Evolutionary conservation across 768 basidiomycete species (phyloP).

Genomic region (Russula sp.): DNA sequence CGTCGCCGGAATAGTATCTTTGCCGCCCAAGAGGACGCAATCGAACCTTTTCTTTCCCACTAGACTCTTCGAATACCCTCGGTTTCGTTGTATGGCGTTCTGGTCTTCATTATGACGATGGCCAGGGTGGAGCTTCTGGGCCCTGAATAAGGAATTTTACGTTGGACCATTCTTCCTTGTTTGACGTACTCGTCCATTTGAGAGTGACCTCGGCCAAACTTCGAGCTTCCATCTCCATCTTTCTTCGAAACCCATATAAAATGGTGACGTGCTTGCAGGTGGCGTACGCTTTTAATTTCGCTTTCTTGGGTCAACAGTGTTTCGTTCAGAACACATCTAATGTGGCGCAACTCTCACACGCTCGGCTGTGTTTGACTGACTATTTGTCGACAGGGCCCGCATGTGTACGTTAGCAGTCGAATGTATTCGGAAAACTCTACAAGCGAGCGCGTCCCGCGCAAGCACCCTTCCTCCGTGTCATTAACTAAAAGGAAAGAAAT

Average conservation of each 20-base stretch:
- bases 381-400: neutral
- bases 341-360: conserved; percentile 7
- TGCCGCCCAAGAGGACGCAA: conserved; percentile 5
- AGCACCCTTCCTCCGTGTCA: neutral
- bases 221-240: neutral
- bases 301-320: neutral
- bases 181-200: neutral
- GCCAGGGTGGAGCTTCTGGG: neutral
- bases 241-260: neutral
- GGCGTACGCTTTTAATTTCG: conserved; percentile 2
- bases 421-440: neutral
- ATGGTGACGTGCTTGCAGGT: neutral
- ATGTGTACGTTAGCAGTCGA: neutral
- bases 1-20: neutral
- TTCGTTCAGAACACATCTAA: conserved; percentile 2
- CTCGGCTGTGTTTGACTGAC: neutral
- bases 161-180: neutral
- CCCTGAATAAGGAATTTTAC: neutral
- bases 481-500: neutral
- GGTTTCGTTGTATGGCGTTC: neutral
- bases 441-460: neutral
- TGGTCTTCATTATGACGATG: neutral
- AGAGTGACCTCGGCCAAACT: neutral
- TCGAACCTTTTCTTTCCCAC: neutral
- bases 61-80: neutral